These are phyloP conservation scores for Hemisphaericaspora xylanilytica DNA, from an alignment of 1,139 yeast genomes.

Conservation along the genomic window DNA sequence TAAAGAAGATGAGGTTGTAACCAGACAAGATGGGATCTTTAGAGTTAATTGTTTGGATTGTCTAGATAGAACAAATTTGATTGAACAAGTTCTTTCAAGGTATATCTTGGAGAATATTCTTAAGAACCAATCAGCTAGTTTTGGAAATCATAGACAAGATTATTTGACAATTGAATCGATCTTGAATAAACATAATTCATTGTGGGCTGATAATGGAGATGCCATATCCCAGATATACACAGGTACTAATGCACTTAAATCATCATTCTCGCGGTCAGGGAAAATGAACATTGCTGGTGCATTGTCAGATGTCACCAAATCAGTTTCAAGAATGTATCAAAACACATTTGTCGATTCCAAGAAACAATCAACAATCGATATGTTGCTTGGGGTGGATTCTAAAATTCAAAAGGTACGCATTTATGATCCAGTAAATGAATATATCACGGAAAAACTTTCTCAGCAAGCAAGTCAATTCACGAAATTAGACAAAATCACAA, in stretches of 20 bases:
- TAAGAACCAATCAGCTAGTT: constrained; percentile 38
- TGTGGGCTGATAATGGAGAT: constrained; percentile 99
- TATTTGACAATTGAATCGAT: constrained; percentile 42
- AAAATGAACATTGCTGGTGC: constrained; percentile 97
- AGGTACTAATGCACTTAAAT: constrained; percentile 94
- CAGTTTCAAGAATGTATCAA: constrained; percentile 91
- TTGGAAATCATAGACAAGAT: constrained; percentile 22
- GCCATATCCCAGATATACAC: constrained; percentile 95
- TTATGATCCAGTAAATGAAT: constrained; percentile 87
- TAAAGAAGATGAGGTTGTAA: constrained; percentile 46
- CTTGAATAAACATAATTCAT: constrained; percentile 64
- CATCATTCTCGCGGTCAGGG: constrained; percentile 91
- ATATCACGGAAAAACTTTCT: constrained; percentile 60
- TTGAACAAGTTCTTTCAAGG: constrained; percentile 77
- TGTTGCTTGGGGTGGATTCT: constrained; percentile 72
- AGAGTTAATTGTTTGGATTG: constrained; percentile 95
- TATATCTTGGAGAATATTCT: constrained; percentile 64
- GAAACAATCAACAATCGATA: constrained; percentile 84
- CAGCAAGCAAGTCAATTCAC: constrained; percentile 58
- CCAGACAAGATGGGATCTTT: constrained; percentile 86
- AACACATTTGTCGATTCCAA: constrained; percentile 93
- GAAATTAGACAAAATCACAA: constrained; percentile 52
- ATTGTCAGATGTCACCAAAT: constrained; percentile 90
- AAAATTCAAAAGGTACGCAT: constrained; percentile 70
- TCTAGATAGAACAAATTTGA: constrained; percentile 87